phyloP scores from a whole-genome alignment of 2,329 filamentous ascomycete species.

The Aspergillus costaricaensis region DNA sequence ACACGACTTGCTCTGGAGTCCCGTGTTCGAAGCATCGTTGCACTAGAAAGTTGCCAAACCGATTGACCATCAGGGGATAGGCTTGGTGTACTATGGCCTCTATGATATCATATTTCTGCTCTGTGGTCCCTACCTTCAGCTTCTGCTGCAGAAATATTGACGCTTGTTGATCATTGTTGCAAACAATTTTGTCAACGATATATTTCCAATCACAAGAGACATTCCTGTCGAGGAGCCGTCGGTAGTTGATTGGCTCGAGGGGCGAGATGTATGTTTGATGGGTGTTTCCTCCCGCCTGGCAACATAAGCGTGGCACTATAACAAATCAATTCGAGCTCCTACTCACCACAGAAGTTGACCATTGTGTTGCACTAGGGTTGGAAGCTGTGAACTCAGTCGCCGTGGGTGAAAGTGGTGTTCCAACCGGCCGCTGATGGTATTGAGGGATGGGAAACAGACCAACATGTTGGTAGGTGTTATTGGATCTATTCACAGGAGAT shows the following conservation, averaged over 20 bases:
- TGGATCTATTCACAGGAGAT: slow-evolving; percentile 32
- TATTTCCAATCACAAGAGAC: slow-evolving; percentile 99
- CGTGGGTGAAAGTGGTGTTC: slow-evolving; percentile 70
- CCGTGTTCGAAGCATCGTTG: slow-evolving; percentile 99
- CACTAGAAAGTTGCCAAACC: slow-evolving; percentile 97
- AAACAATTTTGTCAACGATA: slow-evolving; percentile 99
- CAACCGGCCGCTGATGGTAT: slow-evolving; percentile 60
- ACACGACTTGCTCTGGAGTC: slow-evolving; percentile 88
- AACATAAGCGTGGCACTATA: slow-evolving; percentile 24
- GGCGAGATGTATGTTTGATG: slow-evolving; percentile 79
- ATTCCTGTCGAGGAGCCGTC: slow-evolving; percentile 89
- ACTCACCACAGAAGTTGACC: slow-evolving; percentile 56
- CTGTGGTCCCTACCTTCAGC: slow-evolving; percentile 89
- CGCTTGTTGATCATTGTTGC: slow-evolving; percentile 98
- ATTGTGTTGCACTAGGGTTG: slow-evolving; percentile 26
- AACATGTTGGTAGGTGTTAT: slow-evolving; percentile 37
- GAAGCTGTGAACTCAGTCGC: slow-evolving; percentile 70
- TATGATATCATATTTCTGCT: slow-evolving; percentile 97
- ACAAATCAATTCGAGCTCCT: slow-evolving; percentile 24
- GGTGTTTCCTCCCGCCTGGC: slow-evolving; percentile 48
- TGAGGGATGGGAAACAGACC: slow-evolving; percentile 37
- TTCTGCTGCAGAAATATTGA: slow-evolving; percentile 99
- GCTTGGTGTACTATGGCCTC: slow-evolving; percentile 94
- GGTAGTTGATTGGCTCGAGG: slow-evolving; percentile 93
- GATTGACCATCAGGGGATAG: slow-evolving; percentile 95